Base-by-base conservation (phyloP, 192 early-diverging fungal genomes). In the Rhizoclosmatium sp. region DNA sequence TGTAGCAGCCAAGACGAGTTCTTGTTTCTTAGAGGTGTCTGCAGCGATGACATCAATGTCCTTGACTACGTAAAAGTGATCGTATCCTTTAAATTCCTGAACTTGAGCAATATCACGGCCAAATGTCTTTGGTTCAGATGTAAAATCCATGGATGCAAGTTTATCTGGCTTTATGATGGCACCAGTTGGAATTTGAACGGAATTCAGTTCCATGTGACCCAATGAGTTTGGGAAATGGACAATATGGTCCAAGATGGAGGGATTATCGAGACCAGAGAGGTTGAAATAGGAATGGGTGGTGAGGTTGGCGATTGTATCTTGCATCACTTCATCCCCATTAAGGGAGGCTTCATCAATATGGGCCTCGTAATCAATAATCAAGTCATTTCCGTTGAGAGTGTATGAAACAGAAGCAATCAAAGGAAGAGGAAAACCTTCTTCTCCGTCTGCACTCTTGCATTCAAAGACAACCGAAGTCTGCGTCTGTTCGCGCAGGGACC, bases 201-300 rank as follows among this genome's bases (percentile, higher is more conserved):
- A 65, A 69, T 92, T 87, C 0, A 87, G 39, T 65, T 88, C 87
- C 21, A 93, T 83, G 39, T 90, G 87, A 71, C 88, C 83, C 2
- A 84, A 79, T 23, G 83, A 80, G 21, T 82, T 59, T n/a, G 81
- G 72, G 66, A 91, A 83, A 16, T 85, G 48, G 10, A 83, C 58
- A 46, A 91, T 85, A 60, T 92, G 85, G 61, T 89, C 86, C 10
- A 85, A 78, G 31, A 91, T 81, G 4, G 85, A 86, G 10, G 81
- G 80, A 9, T 82, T 47, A 4, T 10, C 81, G 46, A 91, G 85
- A 21, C 96, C 95, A 48, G 93, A 88, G 46, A 98, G 83, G 79
- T 95, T 95, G 83, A 95, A 97, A 83, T 96, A 98, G 19, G 93
- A 83, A 78, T 98, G 96, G 82, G 92, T 94, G 10, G 96, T 95